These are phyloP conservation scores for Lactifluus hygrophoroides DNA, from an alignment of 768 basidiomycete species.

Conservation along the genomic window DNA sequence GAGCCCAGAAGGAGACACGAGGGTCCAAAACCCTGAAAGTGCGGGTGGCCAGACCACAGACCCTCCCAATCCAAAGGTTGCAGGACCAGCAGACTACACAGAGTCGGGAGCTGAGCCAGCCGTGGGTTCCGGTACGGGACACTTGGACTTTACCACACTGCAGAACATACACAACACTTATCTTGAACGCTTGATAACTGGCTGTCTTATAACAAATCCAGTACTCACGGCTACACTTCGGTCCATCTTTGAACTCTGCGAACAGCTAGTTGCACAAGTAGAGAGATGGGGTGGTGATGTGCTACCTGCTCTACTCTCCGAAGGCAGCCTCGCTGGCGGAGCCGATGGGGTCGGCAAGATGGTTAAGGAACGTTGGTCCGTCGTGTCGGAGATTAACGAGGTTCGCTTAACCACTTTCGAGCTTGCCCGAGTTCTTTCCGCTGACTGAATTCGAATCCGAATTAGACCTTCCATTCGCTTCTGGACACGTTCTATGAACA, in stretches of 20 bases:
- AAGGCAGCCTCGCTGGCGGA: constrained; percentile 57
- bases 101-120: constrained; percentile 1
- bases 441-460: constrained; percentile 11
- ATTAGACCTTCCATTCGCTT: constrained; percentile 55
- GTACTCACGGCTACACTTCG: constrained; percentile 54
- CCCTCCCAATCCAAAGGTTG: constrained; percentile 18
- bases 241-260: constrained; percentile 74
- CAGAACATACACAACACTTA: constrained; percentile 77
- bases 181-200: constrained; percentile 68
- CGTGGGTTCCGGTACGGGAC: constrained; percentile 26
- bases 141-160: constrained; percentile 80
- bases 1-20: neutral
- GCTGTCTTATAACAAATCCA: constrained; percentile 66
- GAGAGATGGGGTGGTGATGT: constrained; percentile 93
- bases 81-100: neutral
- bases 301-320: constrained; percentile 72
- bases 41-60: constrained; percentile 21
- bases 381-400: constrained; percentile 72
- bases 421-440: neutral
- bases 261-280: constrained; percentile 77
- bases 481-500: constrained; percentile 77
- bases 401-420: constrained; percentile 33
- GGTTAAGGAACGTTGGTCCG: constrained; percentile 59
- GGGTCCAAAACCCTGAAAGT: constrained; percentile 16
- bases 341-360: constrained; percentile 57